Evolutionary conservation across 2,329 filamentous ascomycete species (phyloP), one percentile per base, ranked within the genome.

Genomic region (Ophiostoma sp.): DNA sequence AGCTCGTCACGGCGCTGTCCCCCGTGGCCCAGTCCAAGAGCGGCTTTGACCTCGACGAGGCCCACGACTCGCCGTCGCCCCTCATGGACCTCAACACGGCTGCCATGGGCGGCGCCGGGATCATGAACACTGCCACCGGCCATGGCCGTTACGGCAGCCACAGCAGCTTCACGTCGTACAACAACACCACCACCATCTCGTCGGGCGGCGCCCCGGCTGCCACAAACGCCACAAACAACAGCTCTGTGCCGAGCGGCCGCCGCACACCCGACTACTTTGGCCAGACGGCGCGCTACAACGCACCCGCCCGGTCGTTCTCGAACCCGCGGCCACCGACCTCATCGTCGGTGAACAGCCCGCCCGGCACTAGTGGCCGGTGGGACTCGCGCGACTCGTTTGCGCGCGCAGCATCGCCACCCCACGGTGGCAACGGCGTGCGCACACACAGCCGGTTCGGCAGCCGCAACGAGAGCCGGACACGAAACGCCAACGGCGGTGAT

Each of bases 221-320:
- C 27, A 38, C 44, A 16, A n/a, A 14, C 3, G 16, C 45, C 45
- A 16, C 45, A 45, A 41, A 18, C 55, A 47, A 38, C 11, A 70
- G 72, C 66, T 64, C 72, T 71, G 74, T 72, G 67, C 72, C 74
- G 65, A 72, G 71, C 70, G 81, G 81, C 70, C 80, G 81, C 69
- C 77, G 78, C 71, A 84, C 82, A 14, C 82, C 83, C 68, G 85
- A 87, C 73, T 86, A 84, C 74, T 86, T 85, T 74, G 83, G 81
- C 65, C 78, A 80, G 63, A 80, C 83, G n/a, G 81, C 82, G 41
- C 79, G 81, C 69, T 87, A 87, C 71, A 81, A 85, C 73, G 78
- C 83, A 7, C 84, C 85, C 38, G 77, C 79, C 65, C 79, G 82
- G 68, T 87, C 85, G 0, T 86, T 84, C 73, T 87, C 84, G 65